phyloP scores from a whole-genome alignment of 768 basidiomycete species.

The Vararia minispora region DNA sequence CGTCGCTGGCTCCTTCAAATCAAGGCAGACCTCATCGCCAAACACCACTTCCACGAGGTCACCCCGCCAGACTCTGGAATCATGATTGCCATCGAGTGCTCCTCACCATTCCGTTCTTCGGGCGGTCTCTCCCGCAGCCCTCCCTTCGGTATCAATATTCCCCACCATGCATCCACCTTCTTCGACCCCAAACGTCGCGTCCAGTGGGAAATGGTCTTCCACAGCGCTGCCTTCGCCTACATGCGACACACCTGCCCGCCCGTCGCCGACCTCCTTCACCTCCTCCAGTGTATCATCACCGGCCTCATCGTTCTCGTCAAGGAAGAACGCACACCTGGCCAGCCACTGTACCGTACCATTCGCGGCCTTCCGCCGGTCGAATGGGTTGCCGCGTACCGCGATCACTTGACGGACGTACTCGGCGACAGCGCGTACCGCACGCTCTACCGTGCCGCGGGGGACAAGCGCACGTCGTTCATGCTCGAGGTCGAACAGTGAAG shows the following conservation, averaged over 20 bases:
- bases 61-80: slow-evolving; percentile 52
- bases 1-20: slow-evolving; percentile 65
- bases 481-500: slow-evolving; percentile 42
- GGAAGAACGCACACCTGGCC: slow-evolving; percentile 56
- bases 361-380: slow-evolving; percentile 68
- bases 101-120: slow-evolving; percentile 68
- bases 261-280: slow-evolving; percentile 26
- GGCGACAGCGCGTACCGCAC: slow-evolving; percentile 62
- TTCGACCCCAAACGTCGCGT: slow-evolving; percentile 77
- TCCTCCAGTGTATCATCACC: slow-evolving; percentile 31
- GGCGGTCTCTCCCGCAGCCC: slow-evolving; percentile 70
- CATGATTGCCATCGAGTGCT: slow-evolving; percentile 70
- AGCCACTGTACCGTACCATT: slow-evolving; percentile 62
- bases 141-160: slow-evolving; percentile 59
- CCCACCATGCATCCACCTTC: slow-evolving; percentile 72
- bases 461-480: slow-evolving; percentile 62
- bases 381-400: slow-evolving; percentile 66
- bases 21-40: slow-evolving; percentile 49
- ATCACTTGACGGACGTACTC: slow-evolving; percentile 59
- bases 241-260: slow-evolving; percentile 27
- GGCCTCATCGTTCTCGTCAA: slow-evolving; percentile 44
- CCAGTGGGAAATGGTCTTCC: slow-evolving; percentile 89
- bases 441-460: slow-evolving; percentile 61
- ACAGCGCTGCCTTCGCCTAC: slow-evolving; percentile 26
- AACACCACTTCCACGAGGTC: slow-evolving; percentile 61